Conservation (phyloP, 805 yeast species). For the Tetrapisispora phaffii region DNA sequence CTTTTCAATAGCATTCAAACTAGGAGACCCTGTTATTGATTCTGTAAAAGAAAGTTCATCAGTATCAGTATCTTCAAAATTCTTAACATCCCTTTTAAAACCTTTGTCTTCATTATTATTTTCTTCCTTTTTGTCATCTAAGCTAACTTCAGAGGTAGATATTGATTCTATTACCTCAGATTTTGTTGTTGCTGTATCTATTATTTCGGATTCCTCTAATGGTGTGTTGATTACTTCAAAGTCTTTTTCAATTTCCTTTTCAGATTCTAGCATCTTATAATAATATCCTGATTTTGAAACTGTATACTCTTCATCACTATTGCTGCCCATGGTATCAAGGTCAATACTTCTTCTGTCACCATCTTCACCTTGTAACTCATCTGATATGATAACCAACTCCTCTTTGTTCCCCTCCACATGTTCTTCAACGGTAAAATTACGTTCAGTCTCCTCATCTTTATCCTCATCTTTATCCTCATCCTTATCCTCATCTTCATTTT, state of each 20-base stretch:
- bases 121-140: background rate
- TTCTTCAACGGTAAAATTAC: background rate
- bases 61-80: background rate
- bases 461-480: constrained; percentile 4
- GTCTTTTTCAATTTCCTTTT: constrained; percentile 9
- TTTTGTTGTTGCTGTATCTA: no score
- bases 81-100: constrained; percentile 3
- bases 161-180: no score
- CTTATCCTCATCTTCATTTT: constrained; percentile 4
- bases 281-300: constrained; percentile 1
- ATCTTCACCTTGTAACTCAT: constrained; percentile 3
- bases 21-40: background rate
- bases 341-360: constrained; percentile 3
- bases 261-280: background rate
- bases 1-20: background rate
- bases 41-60: constrained; percentile 4
- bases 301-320: background rate
- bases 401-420: background rate
- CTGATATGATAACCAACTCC: background rate
- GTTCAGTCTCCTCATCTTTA: constrained; percentile 3
- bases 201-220: background rate
- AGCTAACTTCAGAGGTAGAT: no score
- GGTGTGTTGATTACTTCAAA: constrained; percentile 1
- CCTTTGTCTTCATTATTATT: constrained; percentile 5
- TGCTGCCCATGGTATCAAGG: constrained; percentile 8